Evolutionary conservation across 1,139 yeast genomes (phyloP), one percentile per base, ranked within the genome.

Genomic region (Zygoascus sp.): DNA sequence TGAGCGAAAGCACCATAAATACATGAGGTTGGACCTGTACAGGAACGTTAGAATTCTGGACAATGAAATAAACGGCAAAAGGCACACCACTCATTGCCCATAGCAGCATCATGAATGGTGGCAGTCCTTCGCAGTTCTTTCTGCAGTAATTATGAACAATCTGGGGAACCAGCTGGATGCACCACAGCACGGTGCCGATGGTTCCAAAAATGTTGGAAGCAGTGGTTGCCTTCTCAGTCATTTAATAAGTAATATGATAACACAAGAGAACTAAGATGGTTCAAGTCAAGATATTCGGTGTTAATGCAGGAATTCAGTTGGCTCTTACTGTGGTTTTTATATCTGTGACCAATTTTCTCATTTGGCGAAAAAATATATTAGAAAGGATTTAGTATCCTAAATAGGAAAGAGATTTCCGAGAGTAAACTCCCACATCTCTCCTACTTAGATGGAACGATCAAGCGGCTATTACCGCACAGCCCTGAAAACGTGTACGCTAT

Each of bases 21-120:
- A 89, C 68, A 62, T 84, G 89, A 0, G 97, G 97, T 63, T 90
- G 97, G 22, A 90, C 72, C 61, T 84, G 81, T 39, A 89, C 74
- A 0, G 95, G 92, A 6, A 87, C 74, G 42, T 85, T 80, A 0
- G 90, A 81, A 49, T 80, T 75, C 34, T 79, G 84, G 2, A 81
- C 80, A 48, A 86, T 70, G 58, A 89, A 86, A 64, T 88, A 90
- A 40, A 86, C 81, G 15, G 85, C 81, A 61, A 89, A 87, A 1
- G 96, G 96, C 0, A 87, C 73, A 2, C 92, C 95, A 49, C 94
- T 81, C 1, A 78, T 71, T 0, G 88, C 82, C 96, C 96, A 89
- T 32, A 88, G 65, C 49, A 87, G 76, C 78, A 87, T 74, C 96
- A 89, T 88, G 36, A 75, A 17, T 1, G 92, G 88, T 0, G 95